phyloP scores from a whole-genome alignment of 2,329 filamentous ascomycete genomes.

The Pseudocercospora musae region DNA sequence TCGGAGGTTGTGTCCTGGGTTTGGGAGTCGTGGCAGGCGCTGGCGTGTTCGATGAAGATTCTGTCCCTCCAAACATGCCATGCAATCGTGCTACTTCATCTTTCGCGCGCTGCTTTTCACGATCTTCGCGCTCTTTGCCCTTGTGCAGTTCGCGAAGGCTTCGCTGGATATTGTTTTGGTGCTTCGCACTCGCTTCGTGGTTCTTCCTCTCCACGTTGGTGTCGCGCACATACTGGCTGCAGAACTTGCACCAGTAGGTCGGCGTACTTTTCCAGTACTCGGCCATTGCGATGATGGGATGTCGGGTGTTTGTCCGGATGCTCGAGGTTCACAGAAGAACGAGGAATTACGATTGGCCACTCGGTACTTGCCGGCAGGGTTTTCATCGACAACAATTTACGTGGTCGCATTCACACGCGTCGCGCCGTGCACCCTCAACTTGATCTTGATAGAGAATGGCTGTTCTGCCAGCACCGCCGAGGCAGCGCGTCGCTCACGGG shows the following conservation, averaged over 20 bases:
- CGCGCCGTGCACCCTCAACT: neutral
- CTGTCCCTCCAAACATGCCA: slow-evolving; percentile 60
- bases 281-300: slow-evolving; percentile 60
- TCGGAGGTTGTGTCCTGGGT: slow-evolving; percentile 28
- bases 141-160: slow-evolving; percentile 87
- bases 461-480: neutral
- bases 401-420: neutral
- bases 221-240: slow-evolving; percentile 84
- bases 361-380: no score
- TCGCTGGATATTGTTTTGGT: slow-evolving; percentile 71
- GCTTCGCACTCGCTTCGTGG: slow-evolving; percentile 36
- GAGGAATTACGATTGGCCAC: neutral
- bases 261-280: slow-evolving; percentile 99
- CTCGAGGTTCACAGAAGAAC: neutral
- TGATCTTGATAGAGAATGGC: neutral
- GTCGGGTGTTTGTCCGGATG: neutral
- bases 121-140: slow-evolving; percentile 73
- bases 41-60: slow-evolving; percentile 33
- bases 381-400: neutral
- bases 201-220: slow-evolving; percentile 76
- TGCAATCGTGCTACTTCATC: slow-evolving; percentile 84
- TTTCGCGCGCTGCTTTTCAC: slow-evolving; percentile 74
- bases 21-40: slow-evolving; percentile 23
- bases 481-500: neutral
- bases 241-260: slow-evolving; percentile 98